Base-by-base conservation (phyloP, 768 basidiomycete genomes). In the Paxillus involutus region DNA sequence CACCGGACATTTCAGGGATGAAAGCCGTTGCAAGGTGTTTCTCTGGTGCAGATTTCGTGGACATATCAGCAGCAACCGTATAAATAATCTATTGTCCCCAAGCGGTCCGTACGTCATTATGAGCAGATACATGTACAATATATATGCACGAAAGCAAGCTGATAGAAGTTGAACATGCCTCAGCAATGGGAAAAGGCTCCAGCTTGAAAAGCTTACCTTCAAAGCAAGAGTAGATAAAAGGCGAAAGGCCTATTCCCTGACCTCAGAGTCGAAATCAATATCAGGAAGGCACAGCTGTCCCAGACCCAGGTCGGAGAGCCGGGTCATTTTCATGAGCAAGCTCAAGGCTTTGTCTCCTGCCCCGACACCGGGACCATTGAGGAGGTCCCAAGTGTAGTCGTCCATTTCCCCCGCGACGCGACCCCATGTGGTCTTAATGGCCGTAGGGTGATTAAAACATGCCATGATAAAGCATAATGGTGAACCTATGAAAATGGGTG, bases 401-500 rank as follows among this genome's bases (percentile, higher is more conserved):
- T 84, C 82, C 53, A 91, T 81, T 59, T 90, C 87, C 46, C 86
- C 82, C 8, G 77, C 85, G 60, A 75, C 78, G 12, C 78, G 75
- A 0, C 89, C 89, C 87, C 88, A 91, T 0, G 84, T 78, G 2
- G 78, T 76, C 63, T 80, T 83, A 29, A 89, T 86, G 6, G 82
- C 83, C 0, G 70, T 72, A 0, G 86, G 86, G 59, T 83, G 83
- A 63, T 79, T 79, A 69, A 83, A 84, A 0, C 82, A 82, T 7
- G 89, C 87, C 39, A 89, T 71, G 24, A 89, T 78, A 66, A 91
- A 91, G 69, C 89, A 91, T 32, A 91, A 71, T 0, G 87, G 78
- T 0, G 89, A 91, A 63, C 89, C 89, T 91, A 56, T n/a, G 45
- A 36, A 21, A 24, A 45, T 3, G 12, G 43, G 47, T n/a, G 53